Evolutionary conservation across 1,139 yeast species (phyloP).

Genomic region (Yamadazyma mexicana): DNA sequence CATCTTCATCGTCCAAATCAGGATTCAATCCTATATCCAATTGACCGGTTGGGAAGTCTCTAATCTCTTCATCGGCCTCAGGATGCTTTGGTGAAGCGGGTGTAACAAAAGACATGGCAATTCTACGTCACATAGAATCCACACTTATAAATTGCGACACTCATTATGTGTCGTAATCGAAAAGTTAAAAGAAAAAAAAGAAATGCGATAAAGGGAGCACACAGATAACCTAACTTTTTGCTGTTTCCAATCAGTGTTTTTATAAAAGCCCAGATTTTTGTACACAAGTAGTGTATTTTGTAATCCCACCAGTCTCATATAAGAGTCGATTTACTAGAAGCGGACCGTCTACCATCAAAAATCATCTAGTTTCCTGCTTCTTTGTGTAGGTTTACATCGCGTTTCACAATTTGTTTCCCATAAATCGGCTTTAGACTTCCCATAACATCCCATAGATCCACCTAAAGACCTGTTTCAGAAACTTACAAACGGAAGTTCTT

Average conservation of each 20-base stretch:
- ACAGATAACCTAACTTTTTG: not conserved
- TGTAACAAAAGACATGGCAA: slow-evolving; percentile 1
- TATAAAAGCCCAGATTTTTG: not conserved
- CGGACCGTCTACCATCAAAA: too few relatives aligned
- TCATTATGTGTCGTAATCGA: not conserved
- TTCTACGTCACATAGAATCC: not conserved
- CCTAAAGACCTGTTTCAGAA: too few relatives aligned
- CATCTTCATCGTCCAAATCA: slow-evolving; percentile 34
- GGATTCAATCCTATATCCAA: slow-evolving; percentile 42
- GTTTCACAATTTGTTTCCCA: not conserved
- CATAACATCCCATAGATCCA: too few relatives aligned
- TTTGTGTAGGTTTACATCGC: not conserved
- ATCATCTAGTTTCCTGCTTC: too few relatives aligned
- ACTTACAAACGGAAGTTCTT: too few relatives aligned
- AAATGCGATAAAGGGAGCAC: slow-evolving; percentile 3
- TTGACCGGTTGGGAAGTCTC: slow-evolving; percentile 30
- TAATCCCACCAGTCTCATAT: too few relatives aligned
- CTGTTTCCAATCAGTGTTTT: not conserved
- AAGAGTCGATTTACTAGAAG: too few relatives aligned
- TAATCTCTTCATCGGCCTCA: slow-evolving; percentile 43
- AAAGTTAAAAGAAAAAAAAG: not conserved
- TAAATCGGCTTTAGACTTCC: too few relatives aligned
- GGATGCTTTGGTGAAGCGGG: slow-evolving; percentile 54
- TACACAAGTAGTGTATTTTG: not conserved
- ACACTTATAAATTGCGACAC: not conserved